Evolutionary conservation across 148 eudicot species (phyloP).

Genomic region (Selenicereus undatus): DNA sequence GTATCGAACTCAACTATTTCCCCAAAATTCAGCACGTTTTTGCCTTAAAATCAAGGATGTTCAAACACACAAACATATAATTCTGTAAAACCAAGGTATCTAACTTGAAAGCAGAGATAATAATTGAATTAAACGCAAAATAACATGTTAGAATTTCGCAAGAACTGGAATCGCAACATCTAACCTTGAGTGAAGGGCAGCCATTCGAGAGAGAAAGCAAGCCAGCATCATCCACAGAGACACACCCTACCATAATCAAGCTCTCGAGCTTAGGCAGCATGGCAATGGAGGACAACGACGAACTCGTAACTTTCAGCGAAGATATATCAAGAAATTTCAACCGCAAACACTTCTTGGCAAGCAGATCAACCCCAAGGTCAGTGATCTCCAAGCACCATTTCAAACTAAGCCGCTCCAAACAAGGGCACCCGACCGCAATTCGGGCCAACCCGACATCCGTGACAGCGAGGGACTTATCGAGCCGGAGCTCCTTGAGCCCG

Average conservation of each 20-base stretch:
- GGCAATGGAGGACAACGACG: constrained; percentile 47
- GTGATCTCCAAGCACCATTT: constrained; percentile 79
- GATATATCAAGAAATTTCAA: constrained; percentile 63
- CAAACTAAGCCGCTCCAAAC: constrained; percentile 56
- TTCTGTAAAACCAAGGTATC: not conserved
- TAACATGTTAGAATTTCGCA: not conserved
- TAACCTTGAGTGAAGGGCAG: constrained; percentile 79
- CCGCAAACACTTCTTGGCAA: constrained; percentile 47
- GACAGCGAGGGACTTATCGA: constrained; percentile 56
- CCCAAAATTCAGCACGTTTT: not conserved
- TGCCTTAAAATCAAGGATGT: no score
- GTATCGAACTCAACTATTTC: not conserved
- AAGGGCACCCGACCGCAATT: constrained; percentile 57
- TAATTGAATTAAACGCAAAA: not conserved
- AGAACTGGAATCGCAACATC: not conserved
- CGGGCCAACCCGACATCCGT: constrained; percentile 81
- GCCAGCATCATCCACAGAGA: constrained; percentile 58
- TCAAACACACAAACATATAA: not conserved
- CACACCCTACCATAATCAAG: constrained; percentile 62
- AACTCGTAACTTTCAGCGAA: constrained; percentile 56
- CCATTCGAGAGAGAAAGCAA: constrained; percentile 50
- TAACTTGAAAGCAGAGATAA: not conserved
- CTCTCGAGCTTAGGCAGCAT: constrained; percentile 49
- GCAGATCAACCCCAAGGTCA: constrained; percentile 65
- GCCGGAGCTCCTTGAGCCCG: constrained; percentile 42